These are phyloP conservation scores for Colletotrichum cuscutae DNA, from an alignment of 2,329 filamentous ascomycete species.

Conservation along the genomic window DNA sequence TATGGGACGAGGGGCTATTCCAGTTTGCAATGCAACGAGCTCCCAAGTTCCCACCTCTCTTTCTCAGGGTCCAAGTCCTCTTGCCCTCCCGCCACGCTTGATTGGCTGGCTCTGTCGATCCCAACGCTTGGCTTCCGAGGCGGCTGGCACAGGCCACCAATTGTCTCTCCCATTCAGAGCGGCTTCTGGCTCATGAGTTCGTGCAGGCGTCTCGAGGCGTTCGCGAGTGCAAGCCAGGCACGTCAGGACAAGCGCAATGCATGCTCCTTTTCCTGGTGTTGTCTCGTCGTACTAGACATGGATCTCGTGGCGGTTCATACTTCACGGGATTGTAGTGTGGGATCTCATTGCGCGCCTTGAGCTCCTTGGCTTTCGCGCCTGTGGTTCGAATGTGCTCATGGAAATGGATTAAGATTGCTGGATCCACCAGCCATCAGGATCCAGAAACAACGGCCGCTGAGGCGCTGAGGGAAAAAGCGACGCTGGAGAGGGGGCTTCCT, in stretches of 20 bases:
- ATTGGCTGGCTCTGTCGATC: conserved; percentile 22
- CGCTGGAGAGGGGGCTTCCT: conserved; percentile 12
- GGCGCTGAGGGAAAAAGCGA: conserved; percentile 27
- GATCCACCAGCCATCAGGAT: conserved; percentile 18
- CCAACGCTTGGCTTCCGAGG: conserved; percentile 21
- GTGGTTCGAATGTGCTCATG: conserved; percentile 13
- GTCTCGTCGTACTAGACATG: not conserved
- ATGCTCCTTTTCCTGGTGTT: not conserved
- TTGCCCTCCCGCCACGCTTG: not conserved
- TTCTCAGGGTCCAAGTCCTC: conserved; percentile 24
- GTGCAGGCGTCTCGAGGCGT: conserved; percentile 1
- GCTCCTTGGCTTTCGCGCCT: conserved; percentile 1
- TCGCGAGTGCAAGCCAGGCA: not conserved
- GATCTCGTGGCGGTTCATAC: not conserved
- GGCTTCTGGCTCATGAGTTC: conserved; percentile 11
- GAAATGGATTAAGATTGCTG: conserved; percentile 21
- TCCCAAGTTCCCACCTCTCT: not conserved
- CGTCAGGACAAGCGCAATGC: conserved; percentile 10
- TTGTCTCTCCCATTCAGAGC: not conserved
- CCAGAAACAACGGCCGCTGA: conserved; percentile 14
- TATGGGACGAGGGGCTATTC: not conserved
- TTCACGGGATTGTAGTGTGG: too few species aligned
- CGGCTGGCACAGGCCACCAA: conserved; percentile 17
- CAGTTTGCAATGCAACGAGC: conserved; percentile 4
- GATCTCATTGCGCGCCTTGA: conserved; percentile 3